Conservation (phyloP, 2,329 filamentous ascomycete species). For the Knoxdaviesia proteae region DNA sequence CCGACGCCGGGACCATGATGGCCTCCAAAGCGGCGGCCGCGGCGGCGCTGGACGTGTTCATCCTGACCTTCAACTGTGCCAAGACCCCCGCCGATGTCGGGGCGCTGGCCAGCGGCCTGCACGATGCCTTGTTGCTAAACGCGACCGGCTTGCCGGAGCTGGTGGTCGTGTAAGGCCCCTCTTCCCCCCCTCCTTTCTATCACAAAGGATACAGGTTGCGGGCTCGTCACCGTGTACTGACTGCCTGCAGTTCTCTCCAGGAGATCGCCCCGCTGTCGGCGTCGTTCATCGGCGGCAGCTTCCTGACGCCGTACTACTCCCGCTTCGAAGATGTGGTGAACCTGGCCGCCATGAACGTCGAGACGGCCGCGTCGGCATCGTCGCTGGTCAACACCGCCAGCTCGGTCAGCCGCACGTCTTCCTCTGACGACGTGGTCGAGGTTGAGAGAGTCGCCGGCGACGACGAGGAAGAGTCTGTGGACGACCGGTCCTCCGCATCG, state of each 20-base stretch:
- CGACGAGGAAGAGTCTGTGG: constrained; percentile 3
- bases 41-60: constrained; percentile 42
- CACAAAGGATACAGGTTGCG: background rate
- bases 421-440: constrained; percentile 6
- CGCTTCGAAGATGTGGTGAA: constrained; percentile 52
- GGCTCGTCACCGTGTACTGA: too few species aligned
- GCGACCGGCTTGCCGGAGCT: constrained; percentile 26
- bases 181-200: background rate
- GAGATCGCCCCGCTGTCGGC: constrained; percentile 73
- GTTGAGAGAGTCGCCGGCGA: too few species aligned
- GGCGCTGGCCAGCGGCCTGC: constrained; percentile 51
- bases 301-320: constrained; percentile 55
- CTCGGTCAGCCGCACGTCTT: constrained; percentile 5
- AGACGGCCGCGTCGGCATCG: constrained; percentile 8
- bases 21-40: constrained; percentile 18
- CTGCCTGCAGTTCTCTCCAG: constrained; percentile 49
- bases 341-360: constrained; percentile 32
- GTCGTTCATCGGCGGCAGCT: constrained; percentile 68
- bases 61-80: constrained; percentile 80
- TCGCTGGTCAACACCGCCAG: constrained; percentile 1
- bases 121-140: constrained; percentile 32
- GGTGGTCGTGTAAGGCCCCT: constrained; percentile 31
- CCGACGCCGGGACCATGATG: constrained; percentile 4
- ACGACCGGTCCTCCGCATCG: constrained; percentile 3
- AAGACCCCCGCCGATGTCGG: constrained; percentile 48